Conservation (phyloP, 2,329 filamentous ascomycete genomes). For the Cercospora sojina region DNA sequence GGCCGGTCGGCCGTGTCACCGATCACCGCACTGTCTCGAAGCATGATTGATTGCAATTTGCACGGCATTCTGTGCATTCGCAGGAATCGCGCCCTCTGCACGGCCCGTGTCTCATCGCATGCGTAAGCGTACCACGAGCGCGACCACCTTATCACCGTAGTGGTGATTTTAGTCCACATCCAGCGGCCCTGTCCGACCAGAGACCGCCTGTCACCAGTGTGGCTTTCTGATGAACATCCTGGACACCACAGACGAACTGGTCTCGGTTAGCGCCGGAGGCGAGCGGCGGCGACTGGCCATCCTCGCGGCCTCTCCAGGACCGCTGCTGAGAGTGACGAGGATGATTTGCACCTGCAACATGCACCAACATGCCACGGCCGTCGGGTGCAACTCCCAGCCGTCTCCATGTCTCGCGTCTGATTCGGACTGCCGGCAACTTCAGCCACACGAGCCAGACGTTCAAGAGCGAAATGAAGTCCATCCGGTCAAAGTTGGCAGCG, state of each 20-base stretch:
- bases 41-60: background rate
- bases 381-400: background rate
- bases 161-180: conserved; percentile 3
- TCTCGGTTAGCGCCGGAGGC: conserved; percentile 13
- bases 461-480: background rate
- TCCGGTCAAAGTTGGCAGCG: conserved; percentile 5
- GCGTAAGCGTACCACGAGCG: conserved; percentile 17
- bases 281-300: conserved; percentile 12
- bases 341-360: background rate
- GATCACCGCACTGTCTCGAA: background rate
- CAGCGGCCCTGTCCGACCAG: background rate
- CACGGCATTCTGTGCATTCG: background rate
- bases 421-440: background rate
- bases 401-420: background rate
- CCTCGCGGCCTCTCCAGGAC: background rate
- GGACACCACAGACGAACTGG: conserved; percentile 6
- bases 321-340: background rate
- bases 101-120: conserved; percentile 15
- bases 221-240: conserved; percentile 6
- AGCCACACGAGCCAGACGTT: background rate
- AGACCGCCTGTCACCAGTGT: background rate
- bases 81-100: background rate
- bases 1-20: background rate
- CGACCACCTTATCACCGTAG: conserved; percentile 3
- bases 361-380: background rate